Percentiles rank a stretch among this genome's conserved stretches.
phyloP scores from a whole-genome alignment of 805 yeast genomes.

The Wickerhamomyces canadensis region DNA sequence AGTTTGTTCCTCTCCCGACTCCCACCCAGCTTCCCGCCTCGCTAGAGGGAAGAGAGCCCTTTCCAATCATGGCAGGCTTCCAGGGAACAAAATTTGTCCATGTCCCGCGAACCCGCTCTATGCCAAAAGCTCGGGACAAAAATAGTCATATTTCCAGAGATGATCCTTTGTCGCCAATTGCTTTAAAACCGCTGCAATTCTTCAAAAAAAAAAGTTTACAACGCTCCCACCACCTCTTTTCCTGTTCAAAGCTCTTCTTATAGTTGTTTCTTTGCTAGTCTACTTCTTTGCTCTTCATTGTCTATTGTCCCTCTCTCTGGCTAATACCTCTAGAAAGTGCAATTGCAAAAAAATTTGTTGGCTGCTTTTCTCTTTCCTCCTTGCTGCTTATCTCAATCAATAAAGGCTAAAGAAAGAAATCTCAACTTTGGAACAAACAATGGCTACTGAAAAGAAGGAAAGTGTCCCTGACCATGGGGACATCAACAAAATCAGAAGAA shows the following conservation, averaged over 20 bases:
- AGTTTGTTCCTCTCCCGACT: neutral
- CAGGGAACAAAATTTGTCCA: too few species aligned
- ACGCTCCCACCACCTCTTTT: neutral
- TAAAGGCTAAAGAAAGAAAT: neutral
- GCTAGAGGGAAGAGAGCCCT: too few species aligned
- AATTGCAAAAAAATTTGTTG: too few species aligned
- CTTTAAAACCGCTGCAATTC: too few species aligned
- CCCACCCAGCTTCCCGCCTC: neutral
- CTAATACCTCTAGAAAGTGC: too few species aligned
- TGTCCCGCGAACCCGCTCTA: neutral
- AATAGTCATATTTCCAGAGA: too few species aligned
- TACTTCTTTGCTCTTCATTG: neutral
- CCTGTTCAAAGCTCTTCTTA: neutral
- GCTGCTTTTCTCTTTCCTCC: neutral
- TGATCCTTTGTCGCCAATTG: too few species aligned
- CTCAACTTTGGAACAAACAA: conserved; percentile 3
- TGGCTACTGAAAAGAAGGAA: conserved; percentile 10
- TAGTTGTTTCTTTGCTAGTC: too few species aligned
- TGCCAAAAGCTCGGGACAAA: too few species aligned
- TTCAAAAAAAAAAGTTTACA: too few species aligned
- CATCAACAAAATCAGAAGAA: conserved; percentile 31
- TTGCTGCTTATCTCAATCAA: neutral
- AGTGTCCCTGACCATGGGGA: conserved; percentile 20
- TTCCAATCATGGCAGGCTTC: too few species aligned
- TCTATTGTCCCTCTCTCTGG: neutral